Percentiles rank a stretch among this genome's conserved stretches.
Conservation (phyloP, 805 yeast genomes). For the Candida taoyuanica region DNA sequence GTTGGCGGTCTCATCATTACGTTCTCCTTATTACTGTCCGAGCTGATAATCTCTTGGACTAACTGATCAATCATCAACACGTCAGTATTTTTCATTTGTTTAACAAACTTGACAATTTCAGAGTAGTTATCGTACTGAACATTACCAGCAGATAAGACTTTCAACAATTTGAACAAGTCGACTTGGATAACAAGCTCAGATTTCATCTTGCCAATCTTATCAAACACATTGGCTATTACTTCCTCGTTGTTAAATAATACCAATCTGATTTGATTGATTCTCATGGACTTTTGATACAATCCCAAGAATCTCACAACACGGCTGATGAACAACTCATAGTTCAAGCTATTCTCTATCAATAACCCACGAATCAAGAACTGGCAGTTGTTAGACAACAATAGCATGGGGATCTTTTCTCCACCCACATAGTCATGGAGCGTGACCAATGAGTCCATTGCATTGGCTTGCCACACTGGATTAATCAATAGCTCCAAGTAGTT, state of each 20-base stretch:
- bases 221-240: slow-evolving; percentile 14
- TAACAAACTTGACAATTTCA: slow-evolving; percentile 10
- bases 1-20: slow-evolving; percentile 32
- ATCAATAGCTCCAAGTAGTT: slow-evolving; percentile 34
- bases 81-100: slow-evolving; percentile 8
- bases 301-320: slow-evolving; percentile 33
- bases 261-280: slow-evolving; percentile 22
- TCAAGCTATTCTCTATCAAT: slow-evolving; percentile 35
- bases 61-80: slow-evolving; percentile 22
- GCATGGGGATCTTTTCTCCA: slow-evolving; percentile 27
- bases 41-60: slow-evolving; percentile 18
- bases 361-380: slow-evolving; percentile 37
- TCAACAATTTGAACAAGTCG: slow-evolving; percentile 23
- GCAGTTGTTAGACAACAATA: slow-evolving; percentile 28
- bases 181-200: slow-evolving; percentile 18
- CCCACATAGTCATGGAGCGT: slow-evolving; percentile 37
- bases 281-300: slow-evolving; percentile 11
- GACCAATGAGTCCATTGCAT: slow-evolving; percentile 45
- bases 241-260: slow-evolving; percentile 13
- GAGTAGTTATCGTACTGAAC: slow-evolving; percentile 10
- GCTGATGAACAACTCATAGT: slow-evolving; percentile 40
- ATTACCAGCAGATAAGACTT: slow-evolving; percentile 11
- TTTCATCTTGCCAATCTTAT: slow-evolving; percentile 8
- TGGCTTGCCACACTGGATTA: slow-evolving; percentile 51
- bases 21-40: slow-evolving; percentile 24